phyloP scores from a whole-genome alignment of 1,284 basidiomycete genomes.

The Mycena citricolor region DNA sequence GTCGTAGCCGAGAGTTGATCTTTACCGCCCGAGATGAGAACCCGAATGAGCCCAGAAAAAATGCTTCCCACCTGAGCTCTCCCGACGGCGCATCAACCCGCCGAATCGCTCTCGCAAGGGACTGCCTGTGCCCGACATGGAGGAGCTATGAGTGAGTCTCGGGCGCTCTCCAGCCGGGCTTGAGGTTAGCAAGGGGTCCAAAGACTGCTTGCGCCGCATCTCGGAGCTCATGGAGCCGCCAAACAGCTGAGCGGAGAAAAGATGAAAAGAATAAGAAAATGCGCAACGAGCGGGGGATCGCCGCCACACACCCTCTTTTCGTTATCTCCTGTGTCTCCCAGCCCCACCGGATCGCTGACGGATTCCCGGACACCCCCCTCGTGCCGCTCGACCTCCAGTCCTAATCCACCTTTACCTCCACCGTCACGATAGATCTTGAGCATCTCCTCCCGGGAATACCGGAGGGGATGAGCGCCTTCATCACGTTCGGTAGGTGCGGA shows the following conservation, averaged over 20 bases:
- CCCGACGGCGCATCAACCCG: slow-evolving; percentile 58
- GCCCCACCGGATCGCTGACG: slow-evolving; percentile 68
- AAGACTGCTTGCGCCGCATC: slow-evolving; percentile 76
- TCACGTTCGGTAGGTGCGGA: slow-evolving; percentile 55
- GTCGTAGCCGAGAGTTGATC: slow-evolving; percentile 48
- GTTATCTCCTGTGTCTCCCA: slow-evolving; percentile 77
- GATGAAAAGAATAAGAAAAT: slow-evolving; percentile 22
- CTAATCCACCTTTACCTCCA: slow-evolving; percentile 69
- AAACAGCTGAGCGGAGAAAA: slow-evolving; percentile 54
- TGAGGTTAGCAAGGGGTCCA: slow-evolving; percentile 57
- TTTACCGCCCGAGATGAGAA: slow-evolving; percentile 32
- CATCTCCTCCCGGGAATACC: slow-evolving; percentile 85
- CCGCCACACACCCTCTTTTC: slow-evolving; percentile 80
- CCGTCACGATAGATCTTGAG: slow-evolving; percentile 82
- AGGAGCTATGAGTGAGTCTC: slow-evolving; percentile 50
- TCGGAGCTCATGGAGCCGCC: slow-evolving; percentile 76
- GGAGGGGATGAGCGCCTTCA: slow-evolving; percentile 74
- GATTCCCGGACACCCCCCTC: slow-evolving; percentile 81
- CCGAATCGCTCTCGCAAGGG: slow-evolving; percentile 68
- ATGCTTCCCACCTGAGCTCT: slow-evolving; percentile 56
- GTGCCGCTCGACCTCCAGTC: slow-evolving; percentile 84
- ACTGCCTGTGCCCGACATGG: slow-evolving; percentile 46
- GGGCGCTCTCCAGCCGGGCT: slow-evolving; percentile 53
- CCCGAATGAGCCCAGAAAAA: slow-evolving; percentile 30
- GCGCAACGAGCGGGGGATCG: slow-evolving; percentile 12